These are phyloP conservation scores for Aphanomyces euteiches DNA, from an alignment of 352 stramenopile genomes.

Conservation along the genomic window DNA sequence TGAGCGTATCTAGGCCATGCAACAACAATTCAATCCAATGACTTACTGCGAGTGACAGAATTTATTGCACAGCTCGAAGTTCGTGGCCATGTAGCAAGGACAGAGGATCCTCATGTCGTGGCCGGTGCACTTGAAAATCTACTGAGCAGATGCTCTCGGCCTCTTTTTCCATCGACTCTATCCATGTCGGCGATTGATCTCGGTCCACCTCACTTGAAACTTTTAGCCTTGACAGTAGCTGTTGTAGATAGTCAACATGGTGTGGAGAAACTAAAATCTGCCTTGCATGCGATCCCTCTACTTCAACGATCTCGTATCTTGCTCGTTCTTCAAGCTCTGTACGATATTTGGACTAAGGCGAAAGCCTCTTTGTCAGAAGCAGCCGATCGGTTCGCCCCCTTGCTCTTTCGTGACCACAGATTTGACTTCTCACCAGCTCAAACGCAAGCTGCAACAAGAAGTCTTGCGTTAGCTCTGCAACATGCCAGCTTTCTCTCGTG, in stretches of 20 bases:
- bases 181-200: not conserved
- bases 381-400: not conserved
- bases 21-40: not conserved
- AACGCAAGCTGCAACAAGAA: not conserved
- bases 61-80: not conserved
- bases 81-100: not conserved
- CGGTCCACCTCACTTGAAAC: not conserved
- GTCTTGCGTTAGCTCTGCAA: not conserved
- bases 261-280: not conserved
- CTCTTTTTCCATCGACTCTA: constrained; percentile 1
- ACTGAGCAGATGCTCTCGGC: not conserved
- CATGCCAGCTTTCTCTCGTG: not conserved
- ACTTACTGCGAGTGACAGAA: not conserved
- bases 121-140: not conserved
- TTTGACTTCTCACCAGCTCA: not conserved
- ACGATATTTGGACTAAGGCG: constrained; percentile 4
- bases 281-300: not conserved
- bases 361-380: not conserved
- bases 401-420: constrained; percentile 12
- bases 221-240: not conserved
- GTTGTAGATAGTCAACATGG: not conserved
- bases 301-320: not conserved
- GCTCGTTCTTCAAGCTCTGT: not conserved
- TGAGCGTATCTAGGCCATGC: not conserved
- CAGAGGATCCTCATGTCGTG: not conserved